Evolutionary conservation across 2,329 filamentous ascomycete species (phyloP), one percentile per base, ranked within the genome.

Genomic region (Xylariaceae sp.): DNA sequence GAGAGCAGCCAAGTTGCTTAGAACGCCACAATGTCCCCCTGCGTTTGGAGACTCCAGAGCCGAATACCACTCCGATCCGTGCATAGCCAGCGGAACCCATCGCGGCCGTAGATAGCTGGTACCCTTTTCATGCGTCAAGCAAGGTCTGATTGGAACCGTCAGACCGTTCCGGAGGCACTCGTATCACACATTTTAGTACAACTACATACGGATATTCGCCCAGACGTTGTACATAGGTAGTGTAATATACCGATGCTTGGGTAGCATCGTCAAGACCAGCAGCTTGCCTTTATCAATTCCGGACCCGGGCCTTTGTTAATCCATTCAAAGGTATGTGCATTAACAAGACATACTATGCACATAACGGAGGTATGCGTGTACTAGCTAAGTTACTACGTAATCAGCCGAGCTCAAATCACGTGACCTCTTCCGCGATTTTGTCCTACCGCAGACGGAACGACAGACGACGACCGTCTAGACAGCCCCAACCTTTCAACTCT

Each of bases 351-450:
- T 34, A 26, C 4, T 26, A 13, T 34, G 32, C 13, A 34, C 10
- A 2, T 13, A 34, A 2, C 6, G 26, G 26, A 8, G 26, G 4
- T 26, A 26, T 26, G 8, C 5, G 5, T 10, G 3, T 34, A 34
- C 13, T n/a, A 15, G 13, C 5, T 34, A 34, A 34, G 13, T 10
- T 34, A 34, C 13, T 30, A 34, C 10, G 32, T 5, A 34, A 34
- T 4, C 32, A 1, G 32, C 10, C 10, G 32, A 34, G 13, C n/a
- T 9, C 26, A 5, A 29, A 37, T 58, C 56, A 58, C 56, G 54
- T 58, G 56, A 58, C 44, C 43, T 40, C 22, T 21, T 51, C 42
- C 26, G 58, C 56, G 51, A 55, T 56, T 60, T 57, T 56, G 57
- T 41, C 37, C 34, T 16, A 16, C 42, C n/a, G 29, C n/a, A n/a